Conservation (phyloP, 2,329 filamentous ascomycete species). For the Botryosphaeria dothidea region DNA sequence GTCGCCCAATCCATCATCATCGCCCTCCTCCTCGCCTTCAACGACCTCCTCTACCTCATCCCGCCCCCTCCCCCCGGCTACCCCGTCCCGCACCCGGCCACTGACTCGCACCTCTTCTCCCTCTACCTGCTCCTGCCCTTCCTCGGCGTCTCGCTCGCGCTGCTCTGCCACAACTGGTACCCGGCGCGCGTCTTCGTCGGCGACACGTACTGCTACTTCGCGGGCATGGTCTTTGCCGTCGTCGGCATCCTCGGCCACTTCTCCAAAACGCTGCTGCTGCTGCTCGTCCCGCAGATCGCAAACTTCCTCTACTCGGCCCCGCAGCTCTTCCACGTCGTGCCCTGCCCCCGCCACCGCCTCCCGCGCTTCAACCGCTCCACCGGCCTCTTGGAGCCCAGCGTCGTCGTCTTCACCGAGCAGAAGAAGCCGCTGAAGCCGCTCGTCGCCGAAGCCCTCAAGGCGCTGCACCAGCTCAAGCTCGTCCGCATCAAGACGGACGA, state of each 20-base stretch:
- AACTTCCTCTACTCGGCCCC: slow-evolving; percentile 95
- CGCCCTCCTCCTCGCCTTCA: slow-evolving; percentile 77
- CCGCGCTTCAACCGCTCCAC: slow-evolving; percentile 85
- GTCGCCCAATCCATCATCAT: slow-evolving; percentile 93
- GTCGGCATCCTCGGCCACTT: slow-evolving; percentile 97
- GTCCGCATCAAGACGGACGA: slow-evolving; percentile 68
- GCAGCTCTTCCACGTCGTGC: slow-evolving; percentile 85
- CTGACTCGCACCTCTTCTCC: slow-evolving; percentile 93
- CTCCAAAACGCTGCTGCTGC: slow-evolving; percentile 89
- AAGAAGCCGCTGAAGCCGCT: slow-evolving; percentile 67
- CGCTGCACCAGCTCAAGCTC: slow-evolving; percentile 69
- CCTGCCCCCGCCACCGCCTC: slow-evolving; percentile 89
- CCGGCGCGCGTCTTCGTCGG: slow-evolving; percentile 94
- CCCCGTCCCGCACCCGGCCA: slow-evolving; percentile 86
- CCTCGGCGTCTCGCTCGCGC: slow-evolving; percentile 83
- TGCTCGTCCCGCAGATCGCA: slow-evolving; percentile 91
- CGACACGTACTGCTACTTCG: slow-evolving; percentile 99
- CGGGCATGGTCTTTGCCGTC: slow-evolving; percentile 97
- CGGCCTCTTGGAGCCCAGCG: slow-evolving; percentile 81
- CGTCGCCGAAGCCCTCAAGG: slow-evolving; percentile 63
- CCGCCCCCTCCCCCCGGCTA: slow-evolving; percentile 56
- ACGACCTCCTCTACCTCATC: slow-evolving; percentile 82
- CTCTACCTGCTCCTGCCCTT: slow-evolving; percentile 94
- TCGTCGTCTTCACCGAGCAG: slow-evolving; percentile 62
- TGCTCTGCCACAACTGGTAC: slow-evolving; percentile 93